Evolutionary conservation across 257 asterid genomes (phyloP), one percentile per base, ranked within the genome.

Genomic region (Solanum tarapatanum): DNA sequence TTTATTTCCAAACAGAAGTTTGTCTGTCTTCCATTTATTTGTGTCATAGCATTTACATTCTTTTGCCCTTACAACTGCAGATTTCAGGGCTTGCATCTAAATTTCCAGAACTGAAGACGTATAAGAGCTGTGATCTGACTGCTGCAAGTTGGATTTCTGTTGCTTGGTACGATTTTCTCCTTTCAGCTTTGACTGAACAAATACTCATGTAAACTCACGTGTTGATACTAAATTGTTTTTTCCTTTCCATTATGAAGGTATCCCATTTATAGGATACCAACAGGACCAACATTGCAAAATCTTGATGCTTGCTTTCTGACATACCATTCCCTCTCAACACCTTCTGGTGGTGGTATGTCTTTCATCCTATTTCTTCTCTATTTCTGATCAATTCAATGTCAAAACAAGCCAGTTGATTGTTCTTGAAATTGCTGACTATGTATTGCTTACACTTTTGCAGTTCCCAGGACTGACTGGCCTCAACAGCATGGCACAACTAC

Each of bases 261-360:
- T 93, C 98, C 98, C 51, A 97, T 95, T 32, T 97, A 95, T 87
- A 88, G 99, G 92, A 95, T 97, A 92, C 99, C 98, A 26, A 93
- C 92, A 4, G 99, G 98, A 58, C 98, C 98, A 41, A 95, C 99
- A 32, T 93, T 94, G 88, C 98, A 95, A 88, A 97, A 93, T 80
- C 94, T 97, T 16, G 98, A 95, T 89, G 98, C 98, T 24, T 94
- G 98, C 91, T 97, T 97, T 92, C 87, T 96, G 82, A 95, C 98
- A 8, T 96, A 94, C 90, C 99, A 96, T 88, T 95, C 96, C 45
- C 93, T 96, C 33, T 88, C 98, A 48, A 94, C 94, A 33, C 96
- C 98, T 73, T 90, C 89, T 64, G 89, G 77, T 68, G 89, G 77
- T 73, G 92, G 99, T 94, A 85, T 91, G 94, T 91, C 37, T 36